Percentiles rank a stretch among this genome's conserved stretches.
phyloP scores from a whole-genome alignment of 495 filamentous ascomycete genomes.

The Hypoxylon crocopeplum region DNA sequence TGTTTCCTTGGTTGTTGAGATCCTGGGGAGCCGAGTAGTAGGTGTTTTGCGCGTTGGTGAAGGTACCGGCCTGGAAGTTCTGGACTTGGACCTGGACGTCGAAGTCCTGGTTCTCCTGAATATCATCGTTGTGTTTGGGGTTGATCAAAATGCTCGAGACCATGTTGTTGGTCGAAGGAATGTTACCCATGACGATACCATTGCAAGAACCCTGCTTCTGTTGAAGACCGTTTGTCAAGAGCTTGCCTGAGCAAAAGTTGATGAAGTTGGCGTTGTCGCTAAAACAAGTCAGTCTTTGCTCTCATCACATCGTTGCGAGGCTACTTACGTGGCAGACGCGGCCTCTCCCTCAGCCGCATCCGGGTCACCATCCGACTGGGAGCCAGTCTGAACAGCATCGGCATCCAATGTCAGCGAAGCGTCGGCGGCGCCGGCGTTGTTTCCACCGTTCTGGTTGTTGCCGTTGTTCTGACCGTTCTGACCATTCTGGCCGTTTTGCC shows the following conservation, averaged over 20 bases:
- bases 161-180: conserved; percentile 68
- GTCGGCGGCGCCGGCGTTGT: conserved; percentile 29
- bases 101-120: conserved; percentile 61
- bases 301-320: not conserved
- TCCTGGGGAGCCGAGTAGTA: conserved; percentile 76
- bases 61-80: conserved; percentile 69
- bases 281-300: conserved; percentile 13
- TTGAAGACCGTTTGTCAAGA: conserved; percentile 73
- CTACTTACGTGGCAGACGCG: conserved; percentile 60
- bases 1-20: conserved; percentile 57
- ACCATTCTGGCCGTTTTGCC: conserved; percentile 13
- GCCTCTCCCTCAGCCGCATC: conserved; percentile 57
- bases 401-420: conserved; percentile 46
- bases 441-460: conserved; percentile 22
- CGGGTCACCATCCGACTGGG: conserved; percentile 45
- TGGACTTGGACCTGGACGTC: conserved; percentile 63
- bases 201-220: conserved; percentile 73
- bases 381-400: conserved; percentile 58
- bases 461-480: conserved; percentile 17
- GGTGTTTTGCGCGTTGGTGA: conserved; percentile 67
- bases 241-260: conserved; percentile 71
- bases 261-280: conserved; percentile 69
- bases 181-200: conserved; percentile 75
- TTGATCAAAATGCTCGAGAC: conserved; percentile 68
- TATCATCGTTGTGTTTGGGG: conserved; percentile 57